Percentiles rank a stretch among this genome's conserved stretches.
These are phyloP conservation scores for Acorus gramineus DNA, from an alignment of 106 monocot species.

Conservation along the genomic window DNA sequence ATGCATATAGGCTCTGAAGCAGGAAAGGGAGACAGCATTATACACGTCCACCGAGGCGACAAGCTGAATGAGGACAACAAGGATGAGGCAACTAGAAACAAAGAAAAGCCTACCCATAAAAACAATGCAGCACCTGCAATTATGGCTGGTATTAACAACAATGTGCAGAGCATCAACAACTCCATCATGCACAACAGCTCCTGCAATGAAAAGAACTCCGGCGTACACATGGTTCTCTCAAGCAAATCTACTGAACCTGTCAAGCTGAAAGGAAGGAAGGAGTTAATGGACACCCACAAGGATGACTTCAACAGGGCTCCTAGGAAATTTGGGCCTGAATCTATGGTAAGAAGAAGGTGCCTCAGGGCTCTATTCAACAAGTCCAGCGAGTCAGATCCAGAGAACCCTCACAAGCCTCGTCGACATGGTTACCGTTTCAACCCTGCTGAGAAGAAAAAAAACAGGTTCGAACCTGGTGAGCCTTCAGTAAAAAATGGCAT, in stretches of 20 bases:
- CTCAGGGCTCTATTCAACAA: conserved; percentile 63
- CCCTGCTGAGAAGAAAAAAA: no score
- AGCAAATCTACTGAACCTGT: conserved; percentile 4
- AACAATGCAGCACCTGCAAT: neutral
- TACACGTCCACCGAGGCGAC: neutral
- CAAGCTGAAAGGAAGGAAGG: conserved; percentile 2
- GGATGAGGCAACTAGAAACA: neutral
- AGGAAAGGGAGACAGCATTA: neutral
- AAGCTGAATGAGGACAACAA: neutral
- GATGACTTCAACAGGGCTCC: conserved; percentile 2
- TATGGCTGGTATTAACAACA: conserved; percentile 35
- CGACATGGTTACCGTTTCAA: no score
- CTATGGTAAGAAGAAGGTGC: conserved; percentile 58
- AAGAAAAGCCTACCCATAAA: neutral
- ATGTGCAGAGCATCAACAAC: conserved; percentile 55
- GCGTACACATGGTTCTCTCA: conserved; percentile 32
- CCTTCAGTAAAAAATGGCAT: no score
- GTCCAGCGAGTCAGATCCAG: conserved; percentile 43
- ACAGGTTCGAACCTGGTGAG: no score
- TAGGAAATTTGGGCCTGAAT: conserved; percentile 27
- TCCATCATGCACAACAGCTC: conserved; percentile 33
- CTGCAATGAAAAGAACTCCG: conserved; percentile 31
- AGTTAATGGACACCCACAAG: conserved; percentile 6
- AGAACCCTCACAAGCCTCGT: conserved; percentile 1
- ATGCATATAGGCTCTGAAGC: conserved; percentile 32